A percentile compares a stretch with the other conserved stretches of the same genome.
Conservation (phyloP, 78 protist species). For the Dictyostelium citrinum region DNA sequence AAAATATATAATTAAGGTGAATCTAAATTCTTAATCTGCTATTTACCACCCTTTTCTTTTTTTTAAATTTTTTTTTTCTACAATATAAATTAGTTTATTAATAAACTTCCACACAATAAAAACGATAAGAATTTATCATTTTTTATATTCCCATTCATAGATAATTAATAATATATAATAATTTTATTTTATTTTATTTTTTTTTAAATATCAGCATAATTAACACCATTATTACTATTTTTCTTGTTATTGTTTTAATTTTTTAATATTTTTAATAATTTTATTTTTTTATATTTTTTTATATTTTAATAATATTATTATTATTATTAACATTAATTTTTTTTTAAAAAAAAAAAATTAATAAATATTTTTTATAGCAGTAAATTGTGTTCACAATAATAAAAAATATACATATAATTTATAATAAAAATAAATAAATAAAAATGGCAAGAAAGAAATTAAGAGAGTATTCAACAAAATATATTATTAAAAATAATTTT, state of each 20-base stretch:
- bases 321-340: too few relatives aligned
- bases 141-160: not conserved
- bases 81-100: not conserved
- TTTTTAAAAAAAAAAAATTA: too few relatives aligned
- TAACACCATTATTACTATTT: not conserved
- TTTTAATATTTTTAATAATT: not conserved
- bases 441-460: conserved; percentile 89
- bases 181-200: not conserved
- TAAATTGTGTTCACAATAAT: not conserved
- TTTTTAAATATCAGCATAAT: not conserved
- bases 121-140: not conserved
- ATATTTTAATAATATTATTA: too few relatives aligned
- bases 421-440: not conserved
- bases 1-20: not conserved
- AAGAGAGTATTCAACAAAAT: conserved; percentile 84
- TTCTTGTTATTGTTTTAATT: not conserved
- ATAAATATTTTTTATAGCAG: too few relatives aligned
- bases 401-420: too few relatives aligned
- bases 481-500: conserved; percentile 51
- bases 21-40: not conserved
- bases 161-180: not conserved
- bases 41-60: not conserved
- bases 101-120: not conserved
- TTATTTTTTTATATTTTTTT: not conserved
- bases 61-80: not conserved